phyloP scores from a whole-genome alignment of 1,284 basidiomycete genomes.

The Kalmanozyma brasiliensis region DNA sequence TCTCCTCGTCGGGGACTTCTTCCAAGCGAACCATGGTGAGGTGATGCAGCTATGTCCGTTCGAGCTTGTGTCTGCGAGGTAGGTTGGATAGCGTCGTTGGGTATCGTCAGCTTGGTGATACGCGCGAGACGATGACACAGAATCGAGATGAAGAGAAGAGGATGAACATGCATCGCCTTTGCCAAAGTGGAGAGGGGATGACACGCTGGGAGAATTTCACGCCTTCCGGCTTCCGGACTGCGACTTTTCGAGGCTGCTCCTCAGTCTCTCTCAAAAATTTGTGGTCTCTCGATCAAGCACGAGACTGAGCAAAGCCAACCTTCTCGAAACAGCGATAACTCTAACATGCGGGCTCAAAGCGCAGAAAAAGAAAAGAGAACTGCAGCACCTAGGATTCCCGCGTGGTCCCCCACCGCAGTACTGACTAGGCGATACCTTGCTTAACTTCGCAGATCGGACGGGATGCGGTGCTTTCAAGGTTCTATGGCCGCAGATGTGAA shows the following conservation, averaged over 20 bases:
- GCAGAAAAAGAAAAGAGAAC: constrained; percentile 69
- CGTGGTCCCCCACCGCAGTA: constrained; percentile 85
- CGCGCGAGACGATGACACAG: background rate
- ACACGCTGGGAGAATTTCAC: constrained; percentile 8
- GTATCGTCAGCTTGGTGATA: background rate
- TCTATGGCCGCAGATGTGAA: constrained; percentile 77
- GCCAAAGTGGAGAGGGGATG: constrained; percentile 31
- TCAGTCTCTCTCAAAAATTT: constrained; percentile 21
- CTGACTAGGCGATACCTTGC: constrained; percentile 81
- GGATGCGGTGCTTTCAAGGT: constrained; percentile 82
- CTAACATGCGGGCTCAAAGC: background rate
- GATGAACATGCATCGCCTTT: too few species aligned
- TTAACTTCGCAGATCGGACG: constrained; percentile 83
- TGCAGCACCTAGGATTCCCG: constrained; percentile 83
- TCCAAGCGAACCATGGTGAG: constrained; percentile 45
- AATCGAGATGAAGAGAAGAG: too few species aligned
- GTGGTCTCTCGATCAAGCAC: constrained; percentile 3
- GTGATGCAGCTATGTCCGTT: background rate
- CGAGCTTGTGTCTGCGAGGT: background rate
- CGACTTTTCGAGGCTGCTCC: background rate
- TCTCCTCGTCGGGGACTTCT: constrained; percentile 55
- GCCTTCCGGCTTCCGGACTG: constrained; percentile 20
- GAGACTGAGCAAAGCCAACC: too few species aligned
- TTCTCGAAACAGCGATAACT: too few species aligned
- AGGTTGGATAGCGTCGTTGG: too few species aligned